Conservation (phyloP, 768 basidiomycete species). For the Xerocomellus amylosporus region DNA sequence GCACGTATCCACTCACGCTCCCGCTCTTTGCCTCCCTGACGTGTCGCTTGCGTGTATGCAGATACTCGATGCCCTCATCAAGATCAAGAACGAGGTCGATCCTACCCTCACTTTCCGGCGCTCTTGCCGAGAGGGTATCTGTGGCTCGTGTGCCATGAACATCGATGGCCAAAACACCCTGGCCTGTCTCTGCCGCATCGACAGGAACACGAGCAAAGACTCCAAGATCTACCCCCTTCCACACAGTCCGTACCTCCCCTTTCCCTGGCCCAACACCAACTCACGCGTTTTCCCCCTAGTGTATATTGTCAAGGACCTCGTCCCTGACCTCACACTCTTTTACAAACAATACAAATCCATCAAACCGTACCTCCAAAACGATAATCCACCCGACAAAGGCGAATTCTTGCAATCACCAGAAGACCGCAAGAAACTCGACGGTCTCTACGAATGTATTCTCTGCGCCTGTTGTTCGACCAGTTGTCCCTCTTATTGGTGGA, state of each 20-base stretch:
- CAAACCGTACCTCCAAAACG: conserved; percentile 93
- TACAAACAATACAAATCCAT: conserved; percentile 99
- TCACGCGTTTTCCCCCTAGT: conserved; percentile 45
- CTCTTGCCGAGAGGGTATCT: conserved; percentile 93
- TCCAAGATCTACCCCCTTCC: conserved; percentile 96
- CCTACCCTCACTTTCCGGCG: conserved; percentile 95
- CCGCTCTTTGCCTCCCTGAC: conserved; percentile 3
- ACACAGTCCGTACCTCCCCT: conserved; percentile 66
- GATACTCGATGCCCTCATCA: conserved; percentile 92
- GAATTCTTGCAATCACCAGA: conserved; percentile 90
- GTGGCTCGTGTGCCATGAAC: conserved; percentile 99
- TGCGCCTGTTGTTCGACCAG: conserved; percentile 98
- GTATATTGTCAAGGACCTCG: conserved; percentile 99
- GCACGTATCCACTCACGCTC: conserved; percentile 35
- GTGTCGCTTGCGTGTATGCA: conserved; percentile 17
- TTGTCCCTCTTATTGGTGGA: conserved; percentile 99
- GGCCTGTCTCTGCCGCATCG: conserved; percentile 94
- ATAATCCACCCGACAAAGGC: conserved; percentile 78
- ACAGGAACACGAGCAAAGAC: conserved; percentile 66
- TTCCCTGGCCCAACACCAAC: neutral
- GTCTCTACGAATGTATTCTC: conserved; percentile 96
- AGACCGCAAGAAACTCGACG: conserved; percentile 93
- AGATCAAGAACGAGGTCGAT: conserved; percentile 99
- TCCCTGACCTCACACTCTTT: conserved; percentile 86
- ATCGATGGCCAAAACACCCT: conserved; percentile 98